A percentile compares a stretch with the other conserved stretches of the same genome.
These are phyloP conservation scores for Perilla frutescens DNA, from an alignment of 257 asterid species.

Conservation along the genomic window DNA sequence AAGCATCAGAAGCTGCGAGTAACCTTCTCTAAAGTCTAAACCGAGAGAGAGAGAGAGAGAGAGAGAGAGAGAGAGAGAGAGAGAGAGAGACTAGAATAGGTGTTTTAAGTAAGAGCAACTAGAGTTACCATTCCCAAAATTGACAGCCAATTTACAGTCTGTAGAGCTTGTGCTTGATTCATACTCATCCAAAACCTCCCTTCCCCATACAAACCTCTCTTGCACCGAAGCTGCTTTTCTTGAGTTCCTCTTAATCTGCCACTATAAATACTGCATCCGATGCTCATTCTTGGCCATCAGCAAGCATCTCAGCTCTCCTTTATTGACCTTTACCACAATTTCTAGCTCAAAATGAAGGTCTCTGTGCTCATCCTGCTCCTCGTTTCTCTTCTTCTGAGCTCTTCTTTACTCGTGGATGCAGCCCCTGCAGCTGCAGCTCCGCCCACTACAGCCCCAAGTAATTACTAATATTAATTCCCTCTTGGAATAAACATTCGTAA, in stretches of 20 bases:
- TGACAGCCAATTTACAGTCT: conserved; percentile 34
- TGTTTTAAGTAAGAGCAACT: background rate
- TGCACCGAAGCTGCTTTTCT: no score
- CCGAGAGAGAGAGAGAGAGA: no score
- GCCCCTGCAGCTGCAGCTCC: conserved; percentile 22
- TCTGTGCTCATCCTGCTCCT: conserved; percentile 33
- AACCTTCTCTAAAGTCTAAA: no score
- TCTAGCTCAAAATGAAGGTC: conserved; percentile 41
- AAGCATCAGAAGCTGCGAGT: no score
- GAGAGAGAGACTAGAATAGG: no score
- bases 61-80: no score
- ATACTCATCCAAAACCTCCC: background rate
- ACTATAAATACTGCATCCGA: conserved; percentile 26
- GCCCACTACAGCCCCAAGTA: conserved; percentile 28
- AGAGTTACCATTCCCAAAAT: conserved; percentile 10
- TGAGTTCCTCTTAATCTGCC: background rate
- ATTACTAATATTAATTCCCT: background rate
- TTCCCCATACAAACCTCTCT: no score
- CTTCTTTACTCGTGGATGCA: conserved; percentile 32
- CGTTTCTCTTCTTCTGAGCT: conserved; percentile 38
- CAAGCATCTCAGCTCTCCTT: no score
- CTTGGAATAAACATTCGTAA: background rate
- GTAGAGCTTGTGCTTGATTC: background rate
- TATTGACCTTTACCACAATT: background rate
- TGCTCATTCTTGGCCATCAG: no score